Percentiles rank a stretch among this genome's conserved stretches.
These are phyloP conservation scores for Ceratorhiza oryzae-sativae DNA, from an alignment of 1,284 basidiomycete genomes.

Conservation along the genomic window DNA sequence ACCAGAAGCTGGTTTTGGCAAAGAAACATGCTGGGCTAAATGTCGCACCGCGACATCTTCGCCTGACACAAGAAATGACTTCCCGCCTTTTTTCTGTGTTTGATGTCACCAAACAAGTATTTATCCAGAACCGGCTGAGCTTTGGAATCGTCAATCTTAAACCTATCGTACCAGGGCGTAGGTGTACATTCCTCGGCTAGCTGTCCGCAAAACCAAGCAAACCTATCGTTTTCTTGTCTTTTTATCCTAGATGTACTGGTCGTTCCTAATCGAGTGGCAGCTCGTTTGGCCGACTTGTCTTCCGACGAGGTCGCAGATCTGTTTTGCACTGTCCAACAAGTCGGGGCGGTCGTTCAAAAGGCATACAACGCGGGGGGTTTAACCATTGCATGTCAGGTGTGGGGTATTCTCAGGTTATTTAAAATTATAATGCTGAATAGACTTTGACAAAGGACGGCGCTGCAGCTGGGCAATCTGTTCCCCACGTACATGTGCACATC, in stretches of 20 bases:
- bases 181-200: constrained; percentile 51
- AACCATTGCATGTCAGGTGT: constrained; percentile 83
- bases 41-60: too few species aligned
- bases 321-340: constrained; percentile 76
- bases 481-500: constrained; percentile 91
- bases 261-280: constrained; percentile 76
- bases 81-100: constrained; percentile 73
- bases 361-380: constrained; percentile 78
- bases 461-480: constrained; percentile 84
- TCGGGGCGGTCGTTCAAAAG: constrained; percentile 70
- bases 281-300: constrained; percentile 75
- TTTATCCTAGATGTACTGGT: constrained; percentile 80
- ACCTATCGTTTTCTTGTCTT: background rate
- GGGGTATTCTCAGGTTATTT: constrained; percentile 40
- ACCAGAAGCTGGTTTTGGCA: too few species aligned
- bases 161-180: constrained; percentile 90
- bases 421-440: constrained; percentile 1
- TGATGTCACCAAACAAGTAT: constrained; percentile 81
- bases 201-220: background rate
- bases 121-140: constrained; percentile 72
- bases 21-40: too few species aligned
- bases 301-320: constrained; percentile 76
- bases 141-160: constrained; percentile 92
- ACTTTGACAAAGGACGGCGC: constrained; percentile 72
- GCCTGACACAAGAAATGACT: too few species aligned